Percentiles rank a stretch among this genome's conserved stretches.
Conservation (phyloP, 2,329 filamentous ascomycete species). For the Penicillium sumatraense region DNA sequence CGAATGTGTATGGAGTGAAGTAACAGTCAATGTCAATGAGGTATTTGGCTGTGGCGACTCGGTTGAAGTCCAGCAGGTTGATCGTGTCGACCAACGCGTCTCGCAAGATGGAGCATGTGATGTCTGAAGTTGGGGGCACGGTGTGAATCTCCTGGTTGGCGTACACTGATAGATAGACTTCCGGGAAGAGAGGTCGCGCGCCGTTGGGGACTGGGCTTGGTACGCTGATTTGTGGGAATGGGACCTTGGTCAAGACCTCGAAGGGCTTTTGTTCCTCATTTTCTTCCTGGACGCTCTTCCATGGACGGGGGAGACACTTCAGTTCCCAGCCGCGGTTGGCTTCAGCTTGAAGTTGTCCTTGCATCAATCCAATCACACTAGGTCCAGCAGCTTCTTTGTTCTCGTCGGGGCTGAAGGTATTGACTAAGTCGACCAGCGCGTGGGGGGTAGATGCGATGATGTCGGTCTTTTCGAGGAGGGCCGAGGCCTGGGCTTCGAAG, state of each 20-base stretch:
- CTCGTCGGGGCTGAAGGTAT: slow-evolving; percentile 72
- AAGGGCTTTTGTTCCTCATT: slow-evolving; percentile 60
- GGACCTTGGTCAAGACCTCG: slow-evolving; percentile 69
- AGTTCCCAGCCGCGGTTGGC: slow-evolving; percentile 76
- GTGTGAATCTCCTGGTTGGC: slow-evolving; percentile 84
- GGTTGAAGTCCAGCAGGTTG: slow-evolving; percentile 91
- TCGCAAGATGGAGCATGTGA: slow-evolving; percentile 81
- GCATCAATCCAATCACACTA: slow-evolving; percentile 79
- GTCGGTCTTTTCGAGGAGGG: slow-evolving; percentile 89
- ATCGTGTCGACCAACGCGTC: slow-evolving; percentile 91
- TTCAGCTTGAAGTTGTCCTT: slow-evolving; percentile 83
- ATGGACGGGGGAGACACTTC: slow-evolving; percentile 63
- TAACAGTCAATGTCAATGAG: slow-evolving; percentile 95
- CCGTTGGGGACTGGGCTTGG: slow-evolving; percentile 78
- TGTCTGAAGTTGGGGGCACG: slow-evolving; percentile 75
- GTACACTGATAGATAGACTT: slow-evolving; percentile 93
- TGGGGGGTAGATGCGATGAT: slow-evolving; percentile 91
- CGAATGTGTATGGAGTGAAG: slow-evolving; percentile 86
- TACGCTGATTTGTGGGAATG: slow-evolving; percentile 75
- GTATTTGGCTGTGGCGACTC: slow-evolving; percentile 82
- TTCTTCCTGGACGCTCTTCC: slow-evolving; percentile 46
- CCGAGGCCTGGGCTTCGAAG: slow-evolving; percentile 73
- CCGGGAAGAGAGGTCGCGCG: slow-evolving; percentile 79
- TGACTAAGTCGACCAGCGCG: slow-evolving; percentile 80
- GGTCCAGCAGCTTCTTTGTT: slow-evolving; percentile 66